Conservation (phyloP, 176 grass and related monocot species). For the Oryza glaberrima region DNA sequence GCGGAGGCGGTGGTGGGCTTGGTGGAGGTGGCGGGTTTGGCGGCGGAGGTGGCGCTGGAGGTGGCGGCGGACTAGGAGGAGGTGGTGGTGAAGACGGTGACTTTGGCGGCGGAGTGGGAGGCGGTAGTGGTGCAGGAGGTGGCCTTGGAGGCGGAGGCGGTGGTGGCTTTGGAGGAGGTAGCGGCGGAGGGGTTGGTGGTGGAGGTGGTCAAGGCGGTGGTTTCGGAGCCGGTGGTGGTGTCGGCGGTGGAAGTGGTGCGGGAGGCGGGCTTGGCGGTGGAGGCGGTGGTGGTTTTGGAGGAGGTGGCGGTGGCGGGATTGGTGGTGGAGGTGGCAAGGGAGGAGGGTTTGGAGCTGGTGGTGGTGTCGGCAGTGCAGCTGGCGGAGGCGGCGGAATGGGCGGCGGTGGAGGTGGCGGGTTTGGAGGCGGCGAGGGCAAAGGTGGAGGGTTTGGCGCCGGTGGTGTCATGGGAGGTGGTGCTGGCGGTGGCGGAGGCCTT, state of each 20-base stretch:
- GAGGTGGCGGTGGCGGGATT: neutral
- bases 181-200: neutral
- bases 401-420: slow-evolving; percentile 17
- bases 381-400: slow-evolving; percentile 16
- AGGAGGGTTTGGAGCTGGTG: neutral
- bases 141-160: neutral
- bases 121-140: slow-evolving; percentile 21
- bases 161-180: neutral
- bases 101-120: neutral
- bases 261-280: slow-evolving; percentile 7
- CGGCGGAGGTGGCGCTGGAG: slow-evolving; percentile 21
- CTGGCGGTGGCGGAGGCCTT: neutral
- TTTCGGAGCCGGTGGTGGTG: neutral
- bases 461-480: neutral
- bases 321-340: neutral
- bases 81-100: neutral
- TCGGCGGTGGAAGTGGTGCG: neutral
- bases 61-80: neutral
- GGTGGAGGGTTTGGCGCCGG: slow-evolving; percentile 18
- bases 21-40: slow-evolving; percentile 28
- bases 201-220: neutral
- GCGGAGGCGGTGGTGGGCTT: neutral
- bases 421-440: slow-evolving; percentile 26
- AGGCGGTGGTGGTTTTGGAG: slow-evolving; percentile 32
- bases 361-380: neutral